These are phyloP conservation scores for Scutellaria barbata DNA, from an alignment of 257 asterid genomes.

Conservation along the genomic window DNA sequence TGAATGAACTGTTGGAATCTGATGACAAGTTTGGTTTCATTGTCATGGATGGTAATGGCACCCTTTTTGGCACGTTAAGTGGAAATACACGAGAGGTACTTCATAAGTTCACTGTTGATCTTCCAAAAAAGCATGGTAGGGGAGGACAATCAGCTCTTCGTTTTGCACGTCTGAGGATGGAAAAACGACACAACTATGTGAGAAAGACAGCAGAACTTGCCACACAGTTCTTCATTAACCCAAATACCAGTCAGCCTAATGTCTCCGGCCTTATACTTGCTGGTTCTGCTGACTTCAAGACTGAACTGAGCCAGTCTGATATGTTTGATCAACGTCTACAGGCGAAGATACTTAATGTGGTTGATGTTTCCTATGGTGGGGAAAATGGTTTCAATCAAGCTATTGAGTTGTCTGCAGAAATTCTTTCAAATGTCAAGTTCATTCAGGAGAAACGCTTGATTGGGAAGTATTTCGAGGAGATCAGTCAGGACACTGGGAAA, in stretches of 20 bases:
- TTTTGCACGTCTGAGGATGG: constrained; percentile 49
- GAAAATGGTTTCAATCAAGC: constrained; percentile 49
- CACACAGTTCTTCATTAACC: constrained; percentile 45
- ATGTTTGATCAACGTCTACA: constrained; percentile 46
- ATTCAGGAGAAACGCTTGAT: constrained; percentile 46
- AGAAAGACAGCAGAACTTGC: constrained; percentile 49
- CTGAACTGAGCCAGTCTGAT: constrained; percentile 46
- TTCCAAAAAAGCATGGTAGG: constrained; percentile 46
- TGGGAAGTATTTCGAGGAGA: constrained; percentile 46
- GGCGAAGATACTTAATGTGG: constrained; percentile 48
- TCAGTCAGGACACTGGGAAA: constrained; percentile 47
- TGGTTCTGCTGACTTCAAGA: constrained; percentile 49
- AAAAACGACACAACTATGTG: constrained; percentile 45
- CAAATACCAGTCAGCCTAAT: constrained; percentile 45
- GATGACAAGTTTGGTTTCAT: constrained; percentile 44
- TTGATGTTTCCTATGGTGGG: constrained; percentile 49
- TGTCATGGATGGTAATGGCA: constrained; percentile 48
- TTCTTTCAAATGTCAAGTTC: constrained; percentile 47
- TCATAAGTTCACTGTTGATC: constrained; percentile 46
- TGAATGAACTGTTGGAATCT: constrained; percentile 43
- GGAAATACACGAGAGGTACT: constrained; percentile 46
- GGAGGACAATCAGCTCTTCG: constrained; percentile 50
- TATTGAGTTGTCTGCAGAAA: constrained; percentile 44
- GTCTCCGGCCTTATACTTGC: constrained; percentile 49
- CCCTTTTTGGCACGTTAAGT: constrained; percentile 45